Percentiles rank a stretch among this genome's conserved stretches.
These are phyloP conservation scores for Pyrenochaeta sp. DNA, from an alignment of 2,329 filamentous ascomycete species.

Conservation along the genomic window DNA sequence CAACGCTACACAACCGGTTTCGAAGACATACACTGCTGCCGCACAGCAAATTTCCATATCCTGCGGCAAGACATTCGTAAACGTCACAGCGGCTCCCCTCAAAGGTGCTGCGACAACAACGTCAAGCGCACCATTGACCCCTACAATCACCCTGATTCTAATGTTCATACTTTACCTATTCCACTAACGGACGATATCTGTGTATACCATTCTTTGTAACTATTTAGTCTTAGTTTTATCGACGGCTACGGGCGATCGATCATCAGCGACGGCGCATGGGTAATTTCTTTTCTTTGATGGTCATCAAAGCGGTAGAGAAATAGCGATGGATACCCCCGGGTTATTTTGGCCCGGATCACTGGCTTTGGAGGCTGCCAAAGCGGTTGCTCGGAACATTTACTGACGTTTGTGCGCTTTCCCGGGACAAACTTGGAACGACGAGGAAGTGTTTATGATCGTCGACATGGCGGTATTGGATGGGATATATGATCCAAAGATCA, in stretches of 20 bases:
- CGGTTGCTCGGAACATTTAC: not conserved
- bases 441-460: not conserved
- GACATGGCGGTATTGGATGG: constrained; percentile 4
- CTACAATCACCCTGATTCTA: constrained; percentile 42
- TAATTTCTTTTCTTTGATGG: constrained; percentile 11
- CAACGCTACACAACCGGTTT: constrained; percentile 72
- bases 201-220: constrained; percentile 30
- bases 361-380: constrained; percentile 1
- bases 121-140: constrained; percentile 29
- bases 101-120: constrained; percentile 40
- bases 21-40: constrained; percentile 73
- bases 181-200: constrained; percentile 28
- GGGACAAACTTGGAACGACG: not conserved
- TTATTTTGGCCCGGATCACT: constrained; percentile 6
- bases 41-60: constrained; percentile 75
- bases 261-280: constrained; percentile 49
- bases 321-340: constrained; percentile 16
- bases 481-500: constrained; percentile 7
- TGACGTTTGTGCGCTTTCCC: not conserved
- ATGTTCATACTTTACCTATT: constrained; percentile 47
- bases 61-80: constrained; percentile 66
- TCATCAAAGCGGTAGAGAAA: constrained; percentile 3
- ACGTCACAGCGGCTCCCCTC: constrained; percentile 56
- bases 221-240: constrained; percentile 24
- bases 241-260: constrained; percentile 30